phyloP scores from a whole-genome alignment of 768 basidiomycete species.

The Rhodotorula graminis region DNA sequence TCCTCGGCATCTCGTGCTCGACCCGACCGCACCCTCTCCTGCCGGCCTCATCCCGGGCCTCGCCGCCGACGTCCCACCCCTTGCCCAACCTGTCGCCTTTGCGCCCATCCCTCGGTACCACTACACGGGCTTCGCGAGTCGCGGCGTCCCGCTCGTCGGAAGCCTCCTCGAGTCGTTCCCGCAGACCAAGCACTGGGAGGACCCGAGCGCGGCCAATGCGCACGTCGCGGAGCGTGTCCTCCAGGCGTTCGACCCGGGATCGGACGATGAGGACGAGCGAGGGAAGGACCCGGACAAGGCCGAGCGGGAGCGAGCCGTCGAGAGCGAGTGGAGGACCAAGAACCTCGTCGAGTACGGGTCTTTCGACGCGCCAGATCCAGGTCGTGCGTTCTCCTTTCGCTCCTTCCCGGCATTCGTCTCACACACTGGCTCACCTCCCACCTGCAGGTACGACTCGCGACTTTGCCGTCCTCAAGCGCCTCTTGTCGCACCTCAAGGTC shows the following conservation, averaged over 20 bases:
- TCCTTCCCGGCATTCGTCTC: too few relatives aligned
- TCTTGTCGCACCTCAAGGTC: not conserved
- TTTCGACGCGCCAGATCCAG: not conserved
- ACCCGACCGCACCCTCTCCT: not conserved
- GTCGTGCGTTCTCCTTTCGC: not conserved
- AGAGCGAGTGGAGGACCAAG: not conserved
- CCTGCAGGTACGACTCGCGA: not conserved
- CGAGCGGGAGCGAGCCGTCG: not conserved
- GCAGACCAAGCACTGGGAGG: not conserved
- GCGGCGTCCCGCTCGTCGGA: not conserved
- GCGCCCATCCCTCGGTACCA: not conserved
- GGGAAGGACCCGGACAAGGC: too few relatives aligned
- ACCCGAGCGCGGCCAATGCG: not conserved
- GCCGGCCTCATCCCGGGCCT: not conserved
- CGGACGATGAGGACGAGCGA: not conserved
- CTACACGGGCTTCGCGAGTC: not conserved
- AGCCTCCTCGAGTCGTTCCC: not conserved
- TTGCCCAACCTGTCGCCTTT: not conserved
- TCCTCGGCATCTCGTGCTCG: not conserved
- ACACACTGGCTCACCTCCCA: too few relatives aligned
- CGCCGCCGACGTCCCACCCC: not conserved
- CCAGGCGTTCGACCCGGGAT: not conserved
- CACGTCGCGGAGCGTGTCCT: not conserved
- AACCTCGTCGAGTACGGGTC: not conserved
- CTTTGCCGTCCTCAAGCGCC: not conserved